phyloP scores from a whole-genome alignment of 2,329 filamentous ascomycete species.

The Lecanosticta acicola region DNA sequence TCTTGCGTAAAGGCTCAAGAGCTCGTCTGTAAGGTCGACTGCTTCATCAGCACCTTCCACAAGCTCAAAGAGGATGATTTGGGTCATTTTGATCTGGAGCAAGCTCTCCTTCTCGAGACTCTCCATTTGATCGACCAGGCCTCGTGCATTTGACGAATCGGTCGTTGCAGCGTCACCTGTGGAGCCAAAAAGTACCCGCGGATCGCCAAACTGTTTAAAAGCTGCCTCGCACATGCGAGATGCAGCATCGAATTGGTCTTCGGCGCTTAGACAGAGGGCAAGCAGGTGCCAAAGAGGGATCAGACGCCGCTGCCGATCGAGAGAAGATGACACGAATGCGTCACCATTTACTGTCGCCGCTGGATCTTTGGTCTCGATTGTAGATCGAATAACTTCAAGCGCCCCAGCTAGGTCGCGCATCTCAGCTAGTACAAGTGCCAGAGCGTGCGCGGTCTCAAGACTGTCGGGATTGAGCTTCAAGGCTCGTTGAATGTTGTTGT shows the following conservation, averaged over 20 bases:
- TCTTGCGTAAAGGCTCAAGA: constrained; percentile 73
- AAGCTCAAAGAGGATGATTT: constrained; percentile 76
- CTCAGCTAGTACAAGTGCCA: constrained; percentile 83
- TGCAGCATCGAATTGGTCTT: constrained; percentile 77
- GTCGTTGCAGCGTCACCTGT: constrained; percentile 38
- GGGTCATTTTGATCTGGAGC: constrained; percentile 93
- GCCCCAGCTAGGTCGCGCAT: constrained; percentile 73
- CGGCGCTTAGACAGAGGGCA: constrained; percentile 75
- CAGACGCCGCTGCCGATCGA: constrained; percentile 52
- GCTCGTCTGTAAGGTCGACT: constrained; percentile 80
- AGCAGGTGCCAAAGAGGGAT: constrained; percentile 90
- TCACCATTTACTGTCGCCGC: constrained; percentile 17
- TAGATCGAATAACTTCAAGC: constrained; percentile 74
- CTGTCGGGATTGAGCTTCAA: constrained; percentile 45
- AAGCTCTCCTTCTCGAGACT: constrained; percentile 78
- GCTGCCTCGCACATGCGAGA: constrained; percentile 80
- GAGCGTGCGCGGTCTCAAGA: constrained; percentile 69
- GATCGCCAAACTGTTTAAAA: constrained; percentile 79
- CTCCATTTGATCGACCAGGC: constrained; percentile 73
- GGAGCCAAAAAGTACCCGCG: constrained; percentile 62
- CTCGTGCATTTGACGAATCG: constrained; percentile 30
- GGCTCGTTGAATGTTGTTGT: constrained; percentile 63
- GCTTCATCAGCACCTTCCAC: constrained; percentile 78
- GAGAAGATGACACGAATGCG: constrained; percentile 8
- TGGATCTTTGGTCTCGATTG: constrained; percentile 51